These are phyloP conservation scores for Arthrobotrys megalospora DNA, from an alignment of 2,329 filamentous ascomycete species.

Conservation along the genomic window DNA sequence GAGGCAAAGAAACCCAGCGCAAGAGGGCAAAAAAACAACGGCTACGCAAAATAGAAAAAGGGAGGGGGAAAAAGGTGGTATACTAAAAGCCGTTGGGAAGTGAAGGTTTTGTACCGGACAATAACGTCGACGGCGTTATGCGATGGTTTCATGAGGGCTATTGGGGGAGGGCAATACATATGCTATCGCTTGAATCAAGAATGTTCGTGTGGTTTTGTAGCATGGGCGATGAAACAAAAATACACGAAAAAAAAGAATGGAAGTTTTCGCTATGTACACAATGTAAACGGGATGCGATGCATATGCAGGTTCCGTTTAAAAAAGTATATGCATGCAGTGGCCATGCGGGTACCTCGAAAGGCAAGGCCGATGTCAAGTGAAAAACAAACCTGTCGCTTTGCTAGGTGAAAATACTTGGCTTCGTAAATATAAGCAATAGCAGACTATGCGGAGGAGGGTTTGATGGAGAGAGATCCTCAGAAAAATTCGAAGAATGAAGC, in stretches of 20 bases:
- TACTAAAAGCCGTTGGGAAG: constrained; percentile 9
- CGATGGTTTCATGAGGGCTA: constrained; percentile 22
- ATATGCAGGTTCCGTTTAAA: constrained; percentile 25
- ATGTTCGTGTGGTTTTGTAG: constrained; percentile 21
- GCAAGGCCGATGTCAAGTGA: constrained; percentile 4
- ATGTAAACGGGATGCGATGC: constrained; percentile 39
- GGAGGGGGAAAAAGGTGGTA: background rate
- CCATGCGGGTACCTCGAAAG: constrained; percentile 6
- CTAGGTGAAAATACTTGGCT: constrained; percentile 28
- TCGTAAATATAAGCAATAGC: constrained; percentile 28
- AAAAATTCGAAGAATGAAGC: constrained; percentile 47
- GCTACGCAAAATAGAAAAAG: constrained; percentile 10
- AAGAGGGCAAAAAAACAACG: constrained; percentile 1
- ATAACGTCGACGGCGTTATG: constrained; percentile 34
- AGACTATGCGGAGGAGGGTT: constrained; percentile 38
- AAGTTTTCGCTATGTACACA: constrained; percentile 56
- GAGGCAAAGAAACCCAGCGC: constrained; percentile 5
- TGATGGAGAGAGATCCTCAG: background rate
- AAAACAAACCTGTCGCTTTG: constrained; percentile 38
- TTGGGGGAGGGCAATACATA: constrained; percentile 30
- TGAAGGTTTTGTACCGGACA: constrained; percentile 38
- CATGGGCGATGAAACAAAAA: constrained; percentile 22
- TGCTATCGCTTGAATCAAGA: constrained; percentile 16
- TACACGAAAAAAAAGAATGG: constrained; percentile 39
- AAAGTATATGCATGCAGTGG: constrained; percentile 25